These are phyloP conservation scores for Fraxinus floribunda DNA, from an alignment of 305 asterid species.

Conservation along the genomic window DNA sequence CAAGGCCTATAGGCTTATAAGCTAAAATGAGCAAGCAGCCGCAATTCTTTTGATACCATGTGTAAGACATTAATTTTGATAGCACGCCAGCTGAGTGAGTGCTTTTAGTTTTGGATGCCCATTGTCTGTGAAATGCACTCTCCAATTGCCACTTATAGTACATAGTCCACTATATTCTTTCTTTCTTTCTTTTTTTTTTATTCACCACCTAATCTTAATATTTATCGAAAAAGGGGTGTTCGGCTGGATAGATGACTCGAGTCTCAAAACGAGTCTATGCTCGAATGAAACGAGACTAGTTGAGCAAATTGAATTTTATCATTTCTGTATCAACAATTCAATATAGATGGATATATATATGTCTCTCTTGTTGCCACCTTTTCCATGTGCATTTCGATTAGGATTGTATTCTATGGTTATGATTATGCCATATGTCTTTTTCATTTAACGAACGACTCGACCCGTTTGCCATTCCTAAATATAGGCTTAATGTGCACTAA, in stretches of 20 bases:
- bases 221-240: neutral
- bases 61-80: neutral
- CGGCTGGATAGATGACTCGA: neutral
- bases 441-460: neutral
- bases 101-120: slow-evolving; percentile 1
- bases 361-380: no score
- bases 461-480: neutral
- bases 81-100: neutral
- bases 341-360: no score
- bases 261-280: neutral
- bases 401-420: no score
- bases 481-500: neutral
- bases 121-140: neutral
- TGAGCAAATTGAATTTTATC: no score
- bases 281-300: no score
- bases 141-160: neutral
- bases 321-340: no score
- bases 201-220: neutral
- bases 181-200: neutral
- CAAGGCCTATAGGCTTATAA: neutral
- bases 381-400: no score
- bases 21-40: neutral
- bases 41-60: neutral
- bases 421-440: no score
- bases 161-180: neutral